Evolutionary conservation across 805 yeast genomes (phyloP).

Genomic region (Candida berthetii): DNA sequence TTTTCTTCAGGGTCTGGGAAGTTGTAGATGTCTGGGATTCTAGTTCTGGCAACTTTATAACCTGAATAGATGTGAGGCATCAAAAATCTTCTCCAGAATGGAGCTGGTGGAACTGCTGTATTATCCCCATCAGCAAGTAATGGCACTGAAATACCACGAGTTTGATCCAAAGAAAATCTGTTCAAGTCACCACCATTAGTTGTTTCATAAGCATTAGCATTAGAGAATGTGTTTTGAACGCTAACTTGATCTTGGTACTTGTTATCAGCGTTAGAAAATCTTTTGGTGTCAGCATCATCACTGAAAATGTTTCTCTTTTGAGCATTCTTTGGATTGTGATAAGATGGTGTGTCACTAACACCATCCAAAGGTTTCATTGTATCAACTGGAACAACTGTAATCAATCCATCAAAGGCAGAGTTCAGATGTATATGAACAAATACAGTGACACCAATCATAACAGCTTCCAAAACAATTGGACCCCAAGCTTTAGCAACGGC

Average conservation of each 20-base stretch:
- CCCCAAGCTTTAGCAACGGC: slow-evolving; percentile 95
- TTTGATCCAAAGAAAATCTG: slow-evolving; percentile 12
- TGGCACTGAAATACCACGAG: slow-evolving; percentile 35
- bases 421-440: slow-evolving; percentile 63
- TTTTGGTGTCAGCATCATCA: too few species aligned
- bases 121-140: slow-evolving; percentile 60
- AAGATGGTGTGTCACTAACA: slow-evolving; percentile 55
- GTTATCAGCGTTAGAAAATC: too few species aligned
- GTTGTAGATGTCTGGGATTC: slow-evolving; percentile 55
- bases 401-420: slow-evolving; percentile 58
- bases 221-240: neutral
- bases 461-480: slow-evolving; percentile 70
- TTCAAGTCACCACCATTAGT: slow-evolving; percentile 10
- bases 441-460: slow-evolving; percentile 58
- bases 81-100: slow-evolving; percentile 42
- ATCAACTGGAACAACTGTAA: slow-evolving; percentile 57
- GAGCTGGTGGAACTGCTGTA: slow-evolving; percentile 25
- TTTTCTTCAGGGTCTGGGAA: slow-evolving; percentile 39
- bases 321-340: too few species aligned
- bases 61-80: slow-evolving; percentile 49
- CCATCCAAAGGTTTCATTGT: slow-evolving; percentile 78
- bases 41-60: slow-evolving; percentile 39
- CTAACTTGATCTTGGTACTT: slow-evolving; percentile 2
- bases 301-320: slow-evolving; percentile 1
- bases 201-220: neutral